Evolutionary conservation across 2,329 filamentous ascomycete species (phyloP).

Genomic region (Bipolaris gigantea): DNA sequence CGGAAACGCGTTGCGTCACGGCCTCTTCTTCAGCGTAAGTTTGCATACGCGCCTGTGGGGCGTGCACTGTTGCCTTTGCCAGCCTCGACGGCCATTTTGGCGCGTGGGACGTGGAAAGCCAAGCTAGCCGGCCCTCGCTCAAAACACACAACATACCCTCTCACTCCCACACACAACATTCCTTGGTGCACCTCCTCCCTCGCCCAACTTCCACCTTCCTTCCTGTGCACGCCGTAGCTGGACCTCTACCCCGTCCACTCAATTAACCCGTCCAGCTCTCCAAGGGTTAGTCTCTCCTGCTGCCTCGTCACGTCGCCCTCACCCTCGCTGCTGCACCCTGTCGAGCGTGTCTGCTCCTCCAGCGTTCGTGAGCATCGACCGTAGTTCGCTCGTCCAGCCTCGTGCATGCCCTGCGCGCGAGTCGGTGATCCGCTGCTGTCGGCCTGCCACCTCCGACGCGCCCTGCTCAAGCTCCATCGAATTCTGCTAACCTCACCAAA

Average conservation of each 20-base stretch:
- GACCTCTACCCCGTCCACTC: constrained; percentile 36
- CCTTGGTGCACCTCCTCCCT: constrained; percentile 37
- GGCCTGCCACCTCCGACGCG: constrained; percentile 23
- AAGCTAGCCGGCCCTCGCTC: constrained; percentile 29
- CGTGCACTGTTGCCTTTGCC: constrained; percentile 34
- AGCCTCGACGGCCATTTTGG: constrained; percentile 36
- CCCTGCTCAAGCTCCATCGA: constrained; percentile 14
- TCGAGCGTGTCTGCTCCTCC: constrained; percentile 38
- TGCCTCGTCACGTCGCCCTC: constrained; percentile 39
- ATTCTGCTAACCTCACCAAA: constrained; percentile 32
- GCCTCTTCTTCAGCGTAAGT: constrained; percentile 30
- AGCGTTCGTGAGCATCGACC: constrained; percentile 32
- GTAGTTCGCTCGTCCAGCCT: constrained; percentile 28
- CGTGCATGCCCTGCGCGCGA: constrained; percentile 22
- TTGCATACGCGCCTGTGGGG: constrained; percentile 38
- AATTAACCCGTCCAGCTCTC: constrained; percentile 28
- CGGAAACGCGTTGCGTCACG: constrained; percentile 29
- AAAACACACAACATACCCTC: constrained; percentile 43
- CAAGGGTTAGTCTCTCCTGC: constrained; percentile 32
- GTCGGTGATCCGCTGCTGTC: constrained; percentile 28
- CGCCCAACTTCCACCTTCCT: constrained; percentile 24
- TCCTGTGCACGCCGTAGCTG: constrained; percentile 38
- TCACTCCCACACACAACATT: constrained; percentile 39
- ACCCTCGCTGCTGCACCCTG: constrained; percentile 37
- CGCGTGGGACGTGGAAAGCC: constrained; percentile 30